These are phyloP conservation scores for Kurtzmaniella natalensis DNA, from an alignment of 1,139 yeast genomes.

Conservation along the genomic window DNA sequence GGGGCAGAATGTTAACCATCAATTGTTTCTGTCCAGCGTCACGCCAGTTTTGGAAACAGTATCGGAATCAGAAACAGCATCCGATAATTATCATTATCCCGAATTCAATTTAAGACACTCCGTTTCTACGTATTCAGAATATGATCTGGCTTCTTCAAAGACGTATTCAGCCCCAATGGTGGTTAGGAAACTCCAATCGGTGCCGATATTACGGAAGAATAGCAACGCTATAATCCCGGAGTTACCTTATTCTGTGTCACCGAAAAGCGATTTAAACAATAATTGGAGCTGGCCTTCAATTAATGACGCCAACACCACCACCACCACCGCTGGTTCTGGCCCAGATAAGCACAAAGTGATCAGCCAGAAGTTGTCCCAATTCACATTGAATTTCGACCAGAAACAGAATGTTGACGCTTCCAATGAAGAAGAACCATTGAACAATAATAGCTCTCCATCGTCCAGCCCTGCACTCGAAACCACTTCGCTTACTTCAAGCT, in stretches of 20 bases:
- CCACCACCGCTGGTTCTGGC: too few relatives aligned
- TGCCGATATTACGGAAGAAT: conserved; percentile 6
- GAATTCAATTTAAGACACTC: too few relatives aligned
- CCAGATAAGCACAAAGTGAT: conserved; percentile 2
- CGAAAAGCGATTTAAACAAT: conserved; percentile 31
- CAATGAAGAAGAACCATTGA: too few relatives aligned
- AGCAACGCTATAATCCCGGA: conserved; percentile 28
- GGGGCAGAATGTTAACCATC: too few relatives aligned
- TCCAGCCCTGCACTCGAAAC: conserved; percentile 3
- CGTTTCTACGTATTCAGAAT: too few relatives aligned
- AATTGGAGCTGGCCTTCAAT: conserved; percentile 14
- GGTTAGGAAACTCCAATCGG: conserved; percentile 5
- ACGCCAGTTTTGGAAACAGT: too few relatives aligned
- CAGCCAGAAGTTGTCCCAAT: conserved; percentile 6
- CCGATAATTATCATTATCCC: too few relatives aligned
- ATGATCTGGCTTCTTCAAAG: background rate
- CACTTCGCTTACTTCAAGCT: conserved; percentile 1
- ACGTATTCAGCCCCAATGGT: conserved; percentile 1
- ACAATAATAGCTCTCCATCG: conserved; percentile 3
- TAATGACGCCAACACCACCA: background rate
- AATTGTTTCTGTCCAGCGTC: too few relatives aligned
- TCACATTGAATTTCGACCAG: conserved; percentile 6
- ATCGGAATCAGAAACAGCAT: too few relatives aligned
- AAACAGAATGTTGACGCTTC: background rate
- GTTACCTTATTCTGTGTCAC: conserved; percentile 37